Evolutionary conservation across 768 basidiomycete species (phyloP).

Genomic region (Trametes maxima): DNA sequence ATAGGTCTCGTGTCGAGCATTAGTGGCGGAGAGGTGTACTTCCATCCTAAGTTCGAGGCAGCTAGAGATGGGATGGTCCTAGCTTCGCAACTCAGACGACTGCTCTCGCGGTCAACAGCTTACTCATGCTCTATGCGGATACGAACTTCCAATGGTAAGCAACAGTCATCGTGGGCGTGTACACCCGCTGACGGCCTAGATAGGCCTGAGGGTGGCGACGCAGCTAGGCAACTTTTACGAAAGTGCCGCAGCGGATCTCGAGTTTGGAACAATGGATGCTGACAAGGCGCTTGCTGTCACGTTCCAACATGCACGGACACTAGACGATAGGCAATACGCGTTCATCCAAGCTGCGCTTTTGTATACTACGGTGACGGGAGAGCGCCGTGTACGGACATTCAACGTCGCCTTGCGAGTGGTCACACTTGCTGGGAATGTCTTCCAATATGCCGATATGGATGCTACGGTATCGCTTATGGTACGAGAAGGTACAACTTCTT

Average conservation of each 20-base stretch:
- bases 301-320: constrained; percentile 68
- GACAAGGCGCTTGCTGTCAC: constrained; percentile 77
- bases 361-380: constrained; percentile 77
- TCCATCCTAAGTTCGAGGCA: constrained; percentile 86
- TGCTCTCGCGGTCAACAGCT: constrained; percentile 68
- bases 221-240: constrained; percentile 76
- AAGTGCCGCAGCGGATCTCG: constrained; percentile 69
- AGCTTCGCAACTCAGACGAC: constrained; percentile 72
- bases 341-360: constrained; percentile 86
- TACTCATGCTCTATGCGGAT: constrained; percentile 83
- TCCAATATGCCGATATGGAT: constrained; percentile 90
- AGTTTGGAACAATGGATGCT: constrained; percentile 78
- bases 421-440: constrained; percentile 87
- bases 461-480: constrained; percentile 71
- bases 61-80: constrained; percentile 65
- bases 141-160: constrained; percentile 80
- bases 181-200: not conserved
- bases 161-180: not conserved
- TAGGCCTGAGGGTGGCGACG: constrained; percentile 66
- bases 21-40: constrained; percentile 91
- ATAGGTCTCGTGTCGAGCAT: constrained; percentile 64
- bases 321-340: constrained; percentile 73
- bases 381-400: constrained; percentile 80
- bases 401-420: constrained; percentile 87
- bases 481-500: constrained; percentile 62